phyloP scores from a whole-genome alignment of 768 basidiomycete genomes.

The Epithele typhae region DNA sequence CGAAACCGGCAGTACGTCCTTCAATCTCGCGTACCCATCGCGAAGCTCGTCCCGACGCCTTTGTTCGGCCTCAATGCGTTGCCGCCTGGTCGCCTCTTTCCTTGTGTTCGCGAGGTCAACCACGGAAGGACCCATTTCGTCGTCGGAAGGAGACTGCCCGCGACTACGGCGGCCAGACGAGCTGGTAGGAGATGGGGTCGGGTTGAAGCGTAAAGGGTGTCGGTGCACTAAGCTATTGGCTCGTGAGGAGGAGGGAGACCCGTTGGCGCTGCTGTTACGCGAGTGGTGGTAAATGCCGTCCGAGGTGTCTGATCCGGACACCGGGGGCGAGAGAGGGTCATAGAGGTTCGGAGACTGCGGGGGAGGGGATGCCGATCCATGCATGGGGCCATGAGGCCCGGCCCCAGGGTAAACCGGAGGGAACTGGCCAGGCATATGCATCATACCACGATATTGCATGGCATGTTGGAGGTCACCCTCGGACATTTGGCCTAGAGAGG shows the following conservation, averaged over 20 bases:
- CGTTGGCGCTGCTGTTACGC: conserved; percentile 67
- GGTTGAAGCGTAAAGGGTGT: conserved; percentile 65
- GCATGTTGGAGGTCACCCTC: conserved; percentile 67
- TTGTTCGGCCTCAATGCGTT: conserved; percentile 89
- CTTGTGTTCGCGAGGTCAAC: conserved; percentile 64
- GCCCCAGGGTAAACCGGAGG: conserved; percentile 45
- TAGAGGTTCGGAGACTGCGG: conserved; percentile 78
- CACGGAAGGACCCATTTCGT: conserved; percentile 57
- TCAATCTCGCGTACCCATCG: conserved; percentile 85
- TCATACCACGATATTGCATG: conserved; percentile 50
- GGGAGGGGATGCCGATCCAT: conserved; percentile 54
- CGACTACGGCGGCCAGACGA: conserved; percentile 66
- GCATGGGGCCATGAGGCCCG: conserved; percentile 63
- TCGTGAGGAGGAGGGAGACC: conserved; percentile 76
- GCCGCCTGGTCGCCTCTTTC: conserved; percentile 80
- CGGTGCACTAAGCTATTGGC: conserved; percentile 75
- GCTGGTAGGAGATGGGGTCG: conserved; percentile 74
- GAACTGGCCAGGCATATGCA: conserved; percentile 63
- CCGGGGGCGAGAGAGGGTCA: conserved; percentile 79
- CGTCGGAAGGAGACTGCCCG: conserved; percentile 66
- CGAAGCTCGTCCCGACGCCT: conserved; percentile 83
- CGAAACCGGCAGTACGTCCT: conserved; percentile 80
- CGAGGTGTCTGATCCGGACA: conserved; percentile 88
- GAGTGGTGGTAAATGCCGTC: conserved; percentile 83
- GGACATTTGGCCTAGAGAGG: conserved; percentile 56